Evolutionary conservation across 2,329 filamentous ascomycete genomes (phyloP), one percentile per base, ranked within the genome.

Genomic region (Cucurbitaria berberidis): DNA sequence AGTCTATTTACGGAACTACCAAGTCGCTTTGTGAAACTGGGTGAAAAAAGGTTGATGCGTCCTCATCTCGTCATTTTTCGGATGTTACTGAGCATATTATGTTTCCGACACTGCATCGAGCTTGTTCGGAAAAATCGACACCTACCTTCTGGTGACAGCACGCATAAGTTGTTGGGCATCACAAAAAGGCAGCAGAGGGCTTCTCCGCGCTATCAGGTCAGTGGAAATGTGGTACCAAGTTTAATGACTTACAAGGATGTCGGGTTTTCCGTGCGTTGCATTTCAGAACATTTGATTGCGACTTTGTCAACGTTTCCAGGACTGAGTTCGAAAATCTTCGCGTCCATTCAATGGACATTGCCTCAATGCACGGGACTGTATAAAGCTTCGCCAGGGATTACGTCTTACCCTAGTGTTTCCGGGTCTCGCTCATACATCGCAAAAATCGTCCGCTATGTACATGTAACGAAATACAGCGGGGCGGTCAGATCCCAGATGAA

Each of bases 51-150:
- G 83, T 87, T 45, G 71, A 75, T 52, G 75, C 81, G 35, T 73
- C 80, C 1, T 86, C 84, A 55, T 70, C 83, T 21, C 82, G 79
- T 0, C 77, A 81, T 34, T 13, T 34, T n/a, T 42, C 44, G 16
- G 38, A 36, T 16, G 43, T 41, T 10, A 21, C 39, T n/a, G 24
- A n/a, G 44, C 44, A 13, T 32, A 66, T 35, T 74, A 8, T 60
- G 65, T 38, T 69, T 73, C 8, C 84, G 86, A 54, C 84, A 87
- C 63, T 81, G 85, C 3, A 76, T 87, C 29, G 85, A 86, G 60
- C 72, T 86, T 2, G 76, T 85, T 2, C 80, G 78, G 46, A 86
- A 86, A 48, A 82, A 82, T 2, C 74, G n/a, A 54, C 55, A 11
- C 54, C 63, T 38, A 4, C 11, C 35, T 15, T 26, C 44, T 0